Evolutionary conservation across 768 basidiomycete species (phyloP).

Genomic region (Termitomyces sp.): DNA sequence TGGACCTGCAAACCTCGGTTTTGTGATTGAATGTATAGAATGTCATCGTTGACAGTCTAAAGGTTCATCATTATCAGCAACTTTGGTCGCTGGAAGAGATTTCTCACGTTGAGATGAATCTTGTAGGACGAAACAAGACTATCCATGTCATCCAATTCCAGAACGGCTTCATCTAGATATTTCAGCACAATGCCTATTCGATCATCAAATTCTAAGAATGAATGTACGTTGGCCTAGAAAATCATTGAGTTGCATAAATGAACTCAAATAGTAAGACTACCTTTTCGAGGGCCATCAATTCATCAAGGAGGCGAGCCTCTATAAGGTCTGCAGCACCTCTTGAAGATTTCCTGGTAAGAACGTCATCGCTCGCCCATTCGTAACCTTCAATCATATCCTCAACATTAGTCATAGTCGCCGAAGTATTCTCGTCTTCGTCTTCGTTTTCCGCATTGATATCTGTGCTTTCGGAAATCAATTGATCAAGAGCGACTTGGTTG

Average conservation of each 20-base stretch:
- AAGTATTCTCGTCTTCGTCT: slow-evolving; percentile 67
- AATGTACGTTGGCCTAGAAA: slow-evolving; percentile 89
- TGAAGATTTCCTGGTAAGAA: slow-evolving; percentile 58
- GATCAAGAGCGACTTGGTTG: slow-evolving; percentile 70
- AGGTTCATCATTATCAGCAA: not conserved
- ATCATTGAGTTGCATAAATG: not conserved
- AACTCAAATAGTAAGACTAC: slow-evolving; percentile 31
- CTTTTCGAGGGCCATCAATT: slow-evolving; percentile 90
- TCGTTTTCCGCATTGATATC: slow-evolving; percentile 42
- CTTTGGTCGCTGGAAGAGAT: not conserved
- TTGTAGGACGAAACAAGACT: slow-evolving; percentile 88
- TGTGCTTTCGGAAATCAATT: slow-evolving; percentile 49
- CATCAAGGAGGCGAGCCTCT: slow-evolving; percentile 83
- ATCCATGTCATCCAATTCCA: slow-evolving; percentile 89
- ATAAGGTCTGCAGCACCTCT: slow-evolving; percentile 86
- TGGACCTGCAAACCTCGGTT: slow-evolving; percentile 96
- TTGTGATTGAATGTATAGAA: slow-evolving; percentile 92
- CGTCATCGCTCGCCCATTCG: slow-evolving; percentile 87
- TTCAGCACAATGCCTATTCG: slow-evolving; percentile 81
- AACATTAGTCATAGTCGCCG: slow-evolving; percentile 84
- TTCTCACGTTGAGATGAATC: slow-evolving; percentile 86
- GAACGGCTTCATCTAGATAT: slow-evolving; percentile 83
- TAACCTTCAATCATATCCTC: slow-evolving; percentile 99
- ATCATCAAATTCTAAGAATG: slow-evolving; percentile 95
- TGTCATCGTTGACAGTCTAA: slow-evolving; percentile 93